phyloP scores from a whole-genome alignment of 768 basidiomycete genomes.

The Tricholoma furcatifolium region DNA sequence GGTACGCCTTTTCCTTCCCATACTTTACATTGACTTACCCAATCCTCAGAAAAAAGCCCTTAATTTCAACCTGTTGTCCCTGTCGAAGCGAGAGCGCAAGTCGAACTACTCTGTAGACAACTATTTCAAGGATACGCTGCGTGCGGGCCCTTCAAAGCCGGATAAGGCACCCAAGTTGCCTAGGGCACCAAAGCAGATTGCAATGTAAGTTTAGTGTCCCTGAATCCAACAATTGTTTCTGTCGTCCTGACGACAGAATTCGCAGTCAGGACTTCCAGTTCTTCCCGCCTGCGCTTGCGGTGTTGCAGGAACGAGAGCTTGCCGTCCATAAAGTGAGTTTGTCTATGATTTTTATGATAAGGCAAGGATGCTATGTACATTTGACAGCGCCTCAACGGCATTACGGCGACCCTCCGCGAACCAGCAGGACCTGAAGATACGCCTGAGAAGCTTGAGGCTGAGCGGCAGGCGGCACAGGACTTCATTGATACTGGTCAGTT shows the following conservation, averaged over 20 bases:
- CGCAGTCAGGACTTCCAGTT: conserved; percentile 94
- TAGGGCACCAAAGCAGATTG: conserved; percentile 84
- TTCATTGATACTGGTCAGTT: conserved; percentile 79
- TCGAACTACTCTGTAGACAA: conserved; percentile 92
- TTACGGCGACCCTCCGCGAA: conserved; percentile 63
- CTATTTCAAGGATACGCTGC: conserved; percentile 92
- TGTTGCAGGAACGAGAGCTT: conserved; percentile 84
- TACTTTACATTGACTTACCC: neutral
- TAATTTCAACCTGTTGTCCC: conserved; percentile 76
- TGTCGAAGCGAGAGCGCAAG: conserved; percentile 93
- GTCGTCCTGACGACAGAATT: neutral
- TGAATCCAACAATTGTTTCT: neutral
- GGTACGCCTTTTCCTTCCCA: conserved; percentile 36
- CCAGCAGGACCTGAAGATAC: conserved; percentile 71
- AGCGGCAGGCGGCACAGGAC: conserved; percentile 75
- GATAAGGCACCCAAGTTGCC: conserved; percentile 84
- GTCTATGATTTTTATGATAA: neutral
- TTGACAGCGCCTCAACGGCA: conserved; percentile 61
- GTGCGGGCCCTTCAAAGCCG: conserved; percentile 71
- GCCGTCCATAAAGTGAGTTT: conserved; percentile 69
- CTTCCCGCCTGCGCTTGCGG: conserved; percentile 78
- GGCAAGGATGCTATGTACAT: conserved; percentile 3
- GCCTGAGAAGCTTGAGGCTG: conserved; percentile 81
- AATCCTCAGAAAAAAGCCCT: conserved; percentile 59
- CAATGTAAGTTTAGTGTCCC: conserved; percentile 53